phyloP scores from a whole-genome alignment of 495 filamentous ascomycete genomes.

The Penicillium parvum region DNA sequence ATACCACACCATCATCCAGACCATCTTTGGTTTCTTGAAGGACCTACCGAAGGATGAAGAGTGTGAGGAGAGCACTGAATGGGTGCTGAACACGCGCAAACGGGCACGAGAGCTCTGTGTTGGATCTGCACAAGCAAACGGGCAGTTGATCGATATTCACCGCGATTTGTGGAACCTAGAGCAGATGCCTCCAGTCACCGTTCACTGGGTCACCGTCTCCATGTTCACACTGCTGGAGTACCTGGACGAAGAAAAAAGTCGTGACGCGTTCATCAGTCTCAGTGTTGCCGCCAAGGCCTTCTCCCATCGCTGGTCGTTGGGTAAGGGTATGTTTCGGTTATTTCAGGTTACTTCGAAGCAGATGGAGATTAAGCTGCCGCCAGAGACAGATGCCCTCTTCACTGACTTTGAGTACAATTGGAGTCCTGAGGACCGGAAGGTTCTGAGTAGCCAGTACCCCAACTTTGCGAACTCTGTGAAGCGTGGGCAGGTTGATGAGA shows the following conservation, averaged over 20 bases:
- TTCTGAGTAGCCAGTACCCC: slow-evolving; percentile 30
- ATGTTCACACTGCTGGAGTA: slow-evolving; percentile 25
- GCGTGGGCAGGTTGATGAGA: background rate
- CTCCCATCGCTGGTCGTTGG: slow-evolving; percentile 21
- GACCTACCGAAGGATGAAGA: slow-evolving; percentile 1
- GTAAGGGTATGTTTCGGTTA: slow-evolving; percentile 28
- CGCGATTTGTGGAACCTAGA: background rate
- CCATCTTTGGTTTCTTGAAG: background rate
- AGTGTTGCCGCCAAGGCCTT: slow-evolving; percentile 19
- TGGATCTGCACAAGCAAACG: background rate
- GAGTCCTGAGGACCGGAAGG: slow-evolving; percentile 12
- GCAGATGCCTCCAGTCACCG: background rate
- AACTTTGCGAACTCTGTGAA: slow-evolving; percentile 13
- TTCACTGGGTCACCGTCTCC: slow-evolving; percentile 4
- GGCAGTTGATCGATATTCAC: background rate
- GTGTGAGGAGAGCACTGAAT: background rate
- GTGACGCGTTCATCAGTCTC: slow-evolving; percentile 26
- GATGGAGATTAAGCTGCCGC: slow-evolving; percentile 19
- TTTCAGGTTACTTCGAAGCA: slow-evolving; percentile 25
- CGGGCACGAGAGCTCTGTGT: slow-evolving; percentile 2
- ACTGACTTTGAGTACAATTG: slow-evolving; percentile 22
- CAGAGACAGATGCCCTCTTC: slow-evolving; percentile 27
- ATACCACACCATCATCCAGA: background rate
- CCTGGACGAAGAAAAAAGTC: slow-evolving; percentile 17
- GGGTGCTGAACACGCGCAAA: background rate